Evolutionary conservation across 208 protist genomes (phyloP).

Genomic region (Acanthamoeba triangularis): DNA sequence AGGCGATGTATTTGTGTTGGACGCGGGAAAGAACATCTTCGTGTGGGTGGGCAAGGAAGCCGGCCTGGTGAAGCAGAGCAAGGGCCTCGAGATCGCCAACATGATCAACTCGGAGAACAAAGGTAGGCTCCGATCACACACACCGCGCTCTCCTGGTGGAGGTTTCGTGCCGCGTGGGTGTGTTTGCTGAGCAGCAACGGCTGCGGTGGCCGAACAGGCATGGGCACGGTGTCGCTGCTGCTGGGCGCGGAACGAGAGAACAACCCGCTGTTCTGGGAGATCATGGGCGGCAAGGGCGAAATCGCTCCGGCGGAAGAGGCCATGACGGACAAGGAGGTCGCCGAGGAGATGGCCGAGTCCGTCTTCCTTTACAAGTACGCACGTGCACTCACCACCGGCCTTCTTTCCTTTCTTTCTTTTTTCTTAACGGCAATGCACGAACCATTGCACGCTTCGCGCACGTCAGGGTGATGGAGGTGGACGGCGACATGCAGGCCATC

Average conservation of each 20-base stretch:
- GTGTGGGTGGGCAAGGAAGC: conserved; percentile 86
- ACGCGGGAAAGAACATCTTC: conserved; percentile 83
- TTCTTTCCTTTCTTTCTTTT: not conserved
- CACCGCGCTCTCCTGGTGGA: not conserved
- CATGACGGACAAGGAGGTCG: conserved; percentile 73
- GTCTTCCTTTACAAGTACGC: conserved; percentile 75
- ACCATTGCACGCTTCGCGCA: not conserved
- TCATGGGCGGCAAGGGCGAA: conserved; percentile 70
- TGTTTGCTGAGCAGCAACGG: conserved; percentile 19
- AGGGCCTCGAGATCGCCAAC: conserved; percentile 80
- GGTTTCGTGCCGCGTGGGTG: no score
- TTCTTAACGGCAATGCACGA: no score
- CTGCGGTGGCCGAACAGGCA: not conserved
- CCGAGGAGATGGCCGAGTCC: conserved; percentile 70
- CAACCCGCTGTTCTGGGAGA: conserved; percentile 45
- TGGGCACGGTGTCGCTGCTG: conserved; percentile 63
- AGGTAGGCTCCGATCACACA: not conserved
- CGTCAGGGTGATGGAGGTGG: conserved; percentile 65
- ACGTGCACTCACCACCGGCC: not conserved
- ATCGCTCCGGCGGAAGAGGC: conserved; percentile 79
- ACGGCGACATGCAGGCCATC: conserved; percentile 68
- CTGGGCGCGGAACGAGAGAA: conserved; percentile 76
- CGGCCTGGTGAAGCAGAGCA: conserved; percentile 80
- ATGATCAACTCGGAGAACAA: conserved; percentile 82
- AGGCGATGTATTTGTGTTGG: conserved; percentile 92